Conservation (phyloP, 805 yeast genomes). For the Scheffersomyces amazonensis region DNA sequence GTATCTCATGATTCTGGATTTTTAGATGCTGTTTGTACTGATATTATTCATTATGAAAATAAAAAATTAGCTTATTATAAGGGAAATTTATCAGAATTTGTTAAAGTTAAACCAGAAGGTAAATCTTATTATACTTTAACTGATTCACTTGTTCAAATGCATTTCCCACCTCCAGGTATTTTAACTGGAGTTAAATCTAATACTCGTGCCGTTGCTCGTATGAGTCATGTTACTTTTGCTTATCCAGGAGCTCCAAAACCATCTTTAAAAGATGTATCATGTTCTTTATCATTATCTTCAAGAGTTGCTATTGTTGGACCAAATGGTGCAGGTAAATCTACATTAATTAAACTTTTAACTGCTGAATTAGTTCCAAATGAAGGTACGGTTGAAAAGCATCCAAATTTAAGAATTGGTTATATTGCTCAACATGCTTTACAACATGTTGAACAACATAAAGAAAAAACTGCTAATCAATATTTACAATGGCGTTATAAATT, state of each 20-base stretch:
- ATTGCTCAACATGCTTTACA: slow-evolving; percentile 98
- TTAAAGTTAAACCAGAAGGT: slow-evolving; percentile 91
- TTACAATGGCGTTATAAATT: slow-evolving; percentile 97
- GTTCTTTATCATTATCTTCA: slow-evolving; percentile 92
- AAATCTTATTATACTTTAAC: slow-evolving; percentile 92
- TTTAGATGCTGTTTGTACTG: slow-evolving; percentile 93
- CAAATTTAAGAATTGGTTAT: slow-evolving; percentile 95
- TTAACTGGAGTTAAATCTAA: slow-evolving; percentile 95
- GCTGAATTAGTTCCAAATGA: slow-evolving; percentile 84
- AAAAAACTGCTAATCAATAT: slow-evolving; percentile 96
- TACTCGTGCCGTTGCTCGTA: slow-evolving; percentile 89
- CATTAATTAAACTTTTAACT: slow-evolving; percentile 87
- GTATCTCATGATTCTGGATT: slow-evolving; percentile 98
- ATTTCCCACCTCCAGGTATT: slow-evolving; percentile 98
- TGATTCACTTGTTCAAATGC: slow-evolving; percentile 92
- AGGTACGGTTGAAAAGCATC: slow-evolving; percentile 96
- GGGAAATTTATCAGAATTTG: slow-evolving; percentile 93
- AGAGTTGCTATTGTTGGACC: slow-evolving; percentile 97
- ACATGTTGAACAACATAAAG: slow-evolving; percentile 96
- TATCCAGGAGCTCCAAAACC: slow-evolving; percentile 91
- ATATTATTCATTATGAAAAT: slow-evolving; percentile 93
- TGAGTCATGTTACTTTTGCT: slow-evolving; percentile 79
- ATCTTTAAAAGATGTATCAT: slow-evolving; percentile 72
- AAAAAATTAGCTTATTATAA: slow-evolving; percentile 92
- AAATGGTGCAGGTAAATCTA: slow-evolving; percentile 98